Conservation (phyloP, 2,329 filamentous ascomycete species). For the Chalaropsis thielavioides region DNA sequence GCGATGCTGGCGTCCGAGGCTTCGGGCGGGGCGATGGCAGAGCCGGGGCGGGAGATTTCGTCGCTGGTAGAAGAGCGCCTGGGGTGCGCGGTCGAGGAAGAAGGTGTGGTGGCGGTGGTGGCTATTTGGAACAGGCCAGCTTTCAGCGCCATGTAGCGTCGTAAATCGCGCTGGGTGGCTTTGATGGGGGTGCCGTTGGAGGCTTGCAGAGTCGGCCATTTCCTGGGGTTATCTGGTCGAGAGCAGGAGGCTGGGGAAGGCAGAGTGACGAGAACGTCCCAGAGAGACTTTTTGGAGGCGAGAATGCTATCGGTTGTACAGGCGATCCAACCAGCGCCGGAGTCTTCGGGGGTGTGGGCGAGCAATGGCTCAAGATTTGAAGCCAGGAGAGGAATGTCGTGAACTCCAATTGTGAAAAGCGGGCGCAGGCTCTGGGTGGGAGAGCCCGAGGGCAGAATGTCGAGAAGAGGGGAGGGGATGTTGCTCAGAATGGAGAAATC, state of each 20-base stretch:
- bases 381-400: conserved; percentile 72
- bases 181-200: conserved; percentile 52
- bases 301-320: conserved; percentile 94
- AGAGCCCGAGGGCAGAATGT: conserved; percentile 49
- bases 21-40: conserved; percentile 11
- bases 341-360: conserved; percentile 25
- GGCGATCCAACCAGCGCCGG: conserved; percentile 59
- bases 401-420: conserved; percentile 85
- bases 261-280: conserved; percentile 78
- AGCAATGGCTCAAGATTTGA: conserved; percentile 32
- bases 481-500: conserved; percentile 86
- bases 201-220: conserved; percentile 62
- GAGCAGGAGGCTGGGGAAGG: conserved; percentile 32
- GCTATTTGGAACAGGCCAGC: conserved; percentile 43
- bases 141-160: conserved; percentile 58
- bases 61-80: conserved; percentile 14
- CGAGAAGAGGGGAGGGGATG: conserved; percentile 59
- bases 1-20: conserved; percentile 36
- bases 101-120: neutral
- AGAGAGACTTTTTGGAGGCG: conserved; percentile 69
- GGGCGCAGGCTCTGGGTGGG: conserved; percentile 56
- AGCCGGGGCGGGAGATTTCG: conserved; percentile 2
- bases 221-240: conserved; percentile 28
- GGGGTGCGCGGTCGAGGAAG: neutral
- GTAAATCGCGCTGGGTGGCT: conserved; percentile 80